These are phyloP conservation scores for Hypoxylon subgilvum DNA, from an alignment of 495 filamentous ascomycete genomes.

Conservation along the genomic window DNA sequence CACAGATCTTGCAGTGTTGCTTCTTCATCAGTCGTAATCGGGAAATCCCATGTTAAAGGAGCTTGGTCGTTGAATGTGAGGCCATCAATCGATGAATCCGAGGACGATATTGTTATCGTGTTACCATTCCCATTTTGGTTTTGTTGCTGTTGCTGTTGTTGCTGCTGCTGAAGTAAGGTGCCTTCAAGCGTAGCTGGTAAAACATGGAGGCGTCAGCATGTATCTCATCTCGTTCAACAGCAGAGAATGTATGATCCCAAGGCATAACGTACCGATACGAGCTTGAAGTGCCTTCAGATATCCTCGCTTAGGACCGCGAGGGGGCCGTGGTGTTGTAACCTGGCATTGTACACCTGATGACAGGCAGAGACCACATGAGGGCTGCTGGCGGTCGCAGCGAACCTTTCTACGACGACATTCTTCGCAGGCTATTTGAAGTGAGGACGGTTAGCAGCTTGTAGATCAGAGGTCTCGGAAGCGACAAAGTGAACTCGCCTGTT, in stretches of 20 bases:
- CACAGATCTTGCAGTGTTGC: slow-evolving; percentile 22
- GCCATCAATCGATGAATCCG: slow-evolving; percentile 19
- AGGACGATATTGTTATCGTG: slow-evolving; percentile 14
- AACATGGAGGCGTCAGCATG: slow-evolving; percentile 1
- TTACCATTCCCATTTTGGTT: background rate
- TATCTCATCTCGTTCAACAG: too few species aligned
- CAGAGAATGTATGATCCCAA: too few species aligned
- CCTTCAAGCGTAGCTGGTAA: slow-evolving; percentile 32
- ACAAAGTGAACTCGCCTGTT: slow-evolving; percentile 8
- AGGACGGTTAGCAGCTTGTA: background rate
- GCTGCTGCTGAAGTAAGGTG: slow-evolving; percentile 28
- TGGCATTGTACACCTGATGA: slow-evolving; percentile 33
- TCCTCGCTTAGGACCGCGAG: slow-evolving; percentile 32
- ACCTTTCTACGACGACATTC: slow-evolving; percentile 39
- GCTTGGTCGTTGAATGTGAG: slow-evolving; percentile 21
- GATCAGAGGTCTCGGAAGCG: background rate
- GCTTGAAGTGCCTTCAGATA: slow-evolving; percentile 37
- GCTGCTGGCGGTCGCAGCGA: slow-evolving; percentile 33
- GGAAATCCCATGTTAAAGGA: slow-evolving; percentile 32
- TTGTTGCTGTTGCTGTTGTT: slow-evolving; percentile 17
- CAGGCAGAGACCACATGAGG: slow-evolving; percentile 30
- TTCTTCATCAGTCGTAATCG: slow-evolving; percentile 20
- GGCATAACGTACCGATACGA: slow-evolving; percentile 27
- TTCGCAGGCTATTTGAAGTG: slow-evolving; percentile 20
- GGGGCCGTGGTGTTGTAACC: slow-evolving; percentile 31